A percentile compares a stretch with the other conserved stretches of the same genome.
Conservation (phyloP, 768 basidiomycete species). For the Leucogyrophana mollusca region DNA sequence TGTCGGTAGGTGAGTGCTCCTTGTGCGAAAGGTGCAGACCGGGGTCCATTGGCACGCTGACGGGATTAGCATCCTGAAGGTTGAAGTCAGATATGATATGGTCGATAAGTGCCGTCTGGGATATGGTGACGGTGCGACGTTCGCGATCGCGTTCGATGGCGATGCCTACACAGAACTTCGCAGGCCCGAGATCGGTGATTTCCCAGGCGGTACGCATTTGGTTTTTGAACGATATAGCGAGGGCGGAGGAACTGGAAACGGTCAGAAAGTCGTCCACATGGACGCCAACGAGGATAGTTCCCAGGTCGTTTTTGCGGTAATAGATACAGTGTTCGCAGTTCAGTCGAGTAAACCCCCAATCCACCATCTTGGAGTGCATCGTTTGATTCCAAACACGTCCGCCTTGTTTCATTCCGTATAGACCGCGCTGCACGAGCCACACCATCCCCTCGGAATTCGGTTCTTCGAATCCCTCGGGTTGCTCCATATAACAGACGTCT, state of each 20-base stretch:
- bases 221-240: constrained; percentile 19
- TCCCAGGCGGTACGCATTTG: constrained; percentile 26
- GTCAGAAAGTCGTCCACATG: constrained; percentile 36
- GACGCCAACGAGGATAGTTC: constrained; percentile 27
- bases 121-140: background rate
- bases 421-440: constrained; percentile 14
- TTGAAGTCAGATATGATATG: background rate
- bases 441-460: constrained; percentile 7
- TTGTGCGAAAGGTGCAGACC: constrained; percentile 3
- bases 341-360: constrained; percentile 29
- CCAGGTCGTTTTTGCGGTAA: constrained; percentile 6
- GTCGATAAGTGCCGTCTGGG: background rate
- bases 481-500: constrained; percentile 33
- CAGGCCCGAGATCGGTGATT: constrained; percentile 33
- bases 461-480: constrained; percentile 25
- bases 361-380: constrained; percentile 23
- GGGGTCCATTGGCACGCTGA: background rate
- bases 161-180: constrained; percentile 35
- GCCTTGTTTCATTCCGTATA: constrained; percentile 33
- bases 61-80: background rate
- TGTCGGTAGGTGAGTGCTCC: constrained; percentile 8
- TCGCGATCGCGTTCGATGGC: constrained; percentile 26
- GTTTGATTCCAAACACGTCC: constrained; percentile 33
- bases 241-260: constrained; percentile 10
- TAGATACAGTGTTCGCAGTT: constrained; percentile 35